phyloP scores from a whole-genome alignment of 768 basidiomycete genomes.

The Auricularia auricula-judae region DNA sequence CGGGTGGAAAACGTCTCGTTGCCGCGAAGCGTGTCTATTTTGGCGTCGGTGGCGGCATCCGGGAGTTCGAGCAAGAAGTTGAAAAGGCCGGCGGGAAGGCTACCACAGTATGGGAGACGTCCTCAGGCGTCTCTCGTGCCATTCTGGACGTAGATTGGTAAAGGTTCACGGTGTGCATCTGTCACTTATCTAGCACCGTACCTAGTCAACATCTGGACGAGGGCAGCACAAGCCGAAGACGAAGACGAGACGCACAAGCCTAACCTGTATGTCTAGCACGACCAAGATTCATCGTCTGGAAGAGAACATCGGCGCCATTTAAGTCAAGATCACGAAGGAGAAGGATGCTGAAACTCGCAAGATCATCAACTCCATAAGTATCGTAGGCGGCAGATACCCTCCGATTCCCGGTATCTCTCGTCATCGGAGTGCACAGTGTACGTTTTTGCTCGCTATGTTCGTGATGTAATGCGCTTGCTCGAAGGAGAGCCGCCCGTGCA shows the following conservation, averaged over 20 bases:
- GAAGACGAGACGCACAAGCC: no score
- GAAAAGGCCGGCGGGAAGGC: constrained; percentile 28
- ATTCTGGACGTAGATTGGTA: neutral
- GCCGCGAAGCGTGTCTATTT: constrained; percentile 92
- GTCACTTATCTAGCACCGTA: no score
- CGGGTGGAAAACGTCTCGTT: constrained; percentile 43
- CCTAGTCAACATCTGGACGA: no score
- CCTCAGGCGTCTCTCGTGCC: neutral
- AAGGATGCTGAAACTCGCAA: constrained; percentile 27
- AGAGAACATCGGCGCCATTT: constrained; percentile 31
- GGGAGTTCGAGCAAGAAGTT: constrained; percentile 57
- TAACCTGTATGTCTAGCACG: neutral
- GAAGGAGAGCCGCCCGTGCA: no score
- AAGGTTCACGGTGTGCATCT: neutral
- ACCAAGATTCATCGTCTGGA: constrained; percentile 15
- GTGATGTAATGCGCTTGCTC: no score
- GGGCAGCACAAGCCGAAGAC: no score
- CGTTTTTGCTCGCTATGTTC: no score
- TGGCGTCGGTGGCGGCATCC: constrained; percentile 84
- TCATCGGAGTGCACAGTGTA: no score
- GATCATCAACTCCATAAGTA: constrained; percentile 5
- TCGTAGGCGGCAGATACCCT: neutral
- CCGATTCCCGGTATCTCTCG: neutral
- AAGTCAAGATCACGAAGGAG: constrained; percentile 24
- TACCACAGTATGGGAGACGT: constrained; percentile 49